Evolutionary conservation across 352 stramenopile genomes (phyloP).

Genomic region (Phytophthora crassamura): DNA sequence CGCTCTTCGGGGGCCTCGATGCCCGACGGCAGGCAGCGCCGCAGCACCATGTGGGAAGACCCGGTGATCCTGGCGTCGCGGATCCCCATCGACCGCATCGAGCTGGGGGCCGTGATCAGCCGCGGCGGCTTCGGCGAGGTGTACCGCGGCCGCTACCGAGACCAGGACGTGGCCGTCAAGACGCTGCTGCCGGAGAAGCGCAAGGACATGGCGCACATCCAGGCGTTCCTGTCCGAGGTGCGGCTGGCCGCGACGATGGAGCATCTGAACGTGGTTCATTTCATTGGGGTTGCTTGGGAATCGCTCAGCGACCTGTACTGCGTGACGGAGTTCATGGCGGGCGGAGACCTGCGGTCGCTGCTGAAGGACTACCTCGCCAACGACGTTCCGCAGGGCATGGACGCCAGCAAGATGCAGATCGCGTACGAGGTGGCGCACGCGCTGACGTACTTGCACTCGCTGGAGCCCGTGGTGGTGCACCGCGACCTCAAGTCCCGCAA

Average conservation of each 20-base stretch:
- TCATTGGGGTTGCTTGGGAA: conserved; percentile 58
- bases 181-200: conserved; percentile 44
- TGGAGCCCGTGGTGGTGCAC: conserved; percentile 43
- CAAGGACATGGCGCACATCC: conserved; percentile 45
- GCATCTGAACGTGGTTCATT: conserved; percentile 54
- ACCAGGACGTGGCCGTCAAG: conserved; percentile 51
- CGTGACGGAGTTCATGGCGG: conserved; percentile 57
- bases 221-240: conserved; percentile 52
- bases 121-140: conserved; percentile 47
- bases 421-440: conserved; percentile 41
- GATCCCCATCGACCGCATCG: conserved; percentile 46
- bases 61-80: conserved; percentile 44
- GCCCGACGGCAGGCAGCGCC: conserved; percentile 11
- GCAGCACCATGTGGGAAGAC: conserved; percentile 40
- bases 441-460: conserved; percentile 44
- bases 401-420: conserved; percentile 43
- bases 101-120: conserved; percentile 38
- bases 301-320: conserved; percentile 53
- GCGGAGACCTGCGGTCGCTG: conserved; percentile 49
- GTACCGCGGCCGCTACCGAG: conserved; percentile 43
- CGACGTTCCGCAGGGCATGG: conserved; percentile 29
- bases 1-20: conserved; percentile 18
- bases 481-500: conserved; percentile 76
- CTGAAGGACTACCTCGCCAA: conserved; percentile 32
- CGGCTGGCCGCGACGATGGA: conserved; percentile 46